Base-by-base conservation (phyloP, 495 filamentous ascomycete species). In the Podospora pseudocomata region DNA sequence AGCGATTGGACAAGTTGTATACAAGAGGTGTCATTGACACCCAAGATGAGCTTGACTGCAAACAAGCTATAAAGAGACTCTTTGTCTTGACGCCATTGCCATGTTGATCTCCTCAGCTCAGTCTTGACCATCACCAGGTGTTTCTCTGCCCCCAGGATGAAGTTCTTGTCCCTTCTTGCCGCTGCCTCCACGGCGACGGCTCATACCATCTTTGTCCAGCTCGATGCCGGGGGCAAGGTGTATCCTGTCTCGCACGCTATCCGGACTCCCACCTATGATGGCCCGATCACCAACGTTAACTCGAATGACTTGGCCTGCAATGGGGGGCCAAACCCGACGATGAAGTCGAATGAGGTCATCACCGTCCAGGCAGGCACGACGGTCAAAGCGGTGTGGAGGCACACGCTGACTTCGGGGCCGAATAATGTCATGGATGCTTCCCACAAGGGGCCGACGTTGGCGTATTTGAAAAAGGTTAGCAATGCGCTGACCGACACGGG, bases 201-300 rank as follows among this genome's bases (percentile, higher is more conserved):
- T 0, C 86, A 88, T 71, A 86, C 86, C 23, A 88, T 88, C 67
- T 88, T 88, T 71, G 75, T 82, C 57, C 81, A 86, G 66, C 78
- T 88, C 18, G 77, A 77, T 6, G 68, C 78, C 34, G 76, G 68
- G 3, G 78, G 81, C 2, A 78, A 67, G 16, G 78, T 70, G 6
- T 77, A 83, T 60, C 73, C 73, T 0, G 67, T 77, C 4, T 75
- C 73, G 2, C 49, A 83, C 58, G 80, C 57, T 5, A 77, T 83
- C 57, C 75, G 80, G 3, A 76, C 75, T 0, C 80, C 80, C 4
- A 73, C 72, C 3, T 81, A 81, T 68, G 79, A 83, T 68, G 79
- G 80, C 23, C 86, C 86, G 18, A 85, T 85, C 76, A 80, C 75
- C 3, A 81, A 88, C 67, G 85, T 88, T 9, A 80, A 73, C 28